Conservation (phyloP, 2,329 filamentous ascomycete genomes). For the Phaeoacremonium minimum region DNA sequence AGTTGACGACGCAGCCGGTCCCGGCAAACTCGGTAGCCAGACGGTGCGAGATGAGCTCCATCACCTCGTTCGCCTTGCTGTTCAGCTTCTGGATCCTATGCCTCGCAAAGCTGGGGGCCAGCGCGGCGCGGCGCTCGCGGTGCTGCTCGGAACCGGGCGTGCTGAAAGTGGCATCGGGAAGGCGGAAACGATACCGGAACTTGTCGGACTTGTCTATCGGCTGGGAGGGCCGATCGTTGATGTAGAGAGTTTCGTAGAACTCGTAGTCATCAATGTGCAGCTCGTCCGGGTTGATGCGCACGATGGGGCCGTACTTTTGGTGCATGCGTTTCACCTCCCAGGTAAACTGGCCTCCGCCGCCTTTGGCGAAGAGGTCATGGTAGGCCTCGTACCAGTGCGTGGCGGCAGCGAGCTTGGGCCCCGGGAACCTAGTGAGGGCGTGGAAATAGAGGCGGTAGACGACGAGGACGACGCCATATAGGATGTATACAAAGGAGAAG, state of each 20-base stretch:
- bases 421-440: conserved; percentile 6
- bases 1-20: conserved; percentile 5
- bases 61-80: conserved; percentile 4
- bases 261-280: conserved; percentile 9
- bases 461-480: too few species aligned
- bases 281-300: conserved; percentile 12
- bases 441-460: conserved; percentile 5
- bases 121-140: conserved; percentile 8
- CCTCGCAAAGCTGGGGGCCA: conserved; percentile 23
- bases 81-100: conserved; percentile 5
- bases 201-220: conserved; percentile 7
- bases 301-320: conserved; percentile 6
- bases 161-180: conserved; percentile 8
- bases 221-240: not conserved
- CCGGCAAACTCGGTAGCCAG: conserved; percentile 9
- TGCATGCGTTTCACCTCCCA: conserved; percentile 1
- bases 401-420: conserved; percentile 4
- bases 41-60: conserved; percentile 1
- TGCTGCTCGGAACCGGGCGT: conserved; percentile 10
- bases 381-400: conserved; percentile 2
- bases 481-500: too few species aligned
- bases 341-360: conserved; percentile 4
- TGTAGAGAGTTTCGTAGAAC: conserved; percentile 11
- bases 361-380: not conserved
- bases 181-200: conserved; percentile 8